Conservation (phyloP, 1,284 basidiomycete genomes). For the Pseudozyma sp. region DNA sequence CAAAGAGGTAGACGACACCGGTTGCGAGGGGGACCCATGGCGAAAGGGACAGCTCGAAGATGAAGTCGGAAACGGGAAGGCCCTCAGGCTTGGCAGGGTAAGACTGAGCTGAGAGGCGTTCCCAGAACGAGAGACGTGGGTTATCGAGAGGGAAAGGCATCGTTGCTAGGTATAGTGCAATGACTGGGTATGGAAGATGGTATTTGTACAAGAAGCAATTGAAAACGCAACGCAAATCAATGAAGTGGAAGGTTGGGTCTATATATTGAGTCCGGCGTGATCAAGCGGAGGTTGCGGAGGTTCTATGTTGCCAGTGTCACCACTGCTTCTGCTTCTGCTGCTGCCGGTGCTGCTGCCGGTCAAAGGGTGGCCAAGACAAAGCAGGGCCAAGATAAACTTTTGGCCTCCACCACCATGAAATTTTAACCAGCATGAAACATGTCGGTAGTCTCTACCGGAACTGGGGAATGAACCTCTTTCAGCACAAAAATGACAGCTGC, state of each 20-base stretch:
- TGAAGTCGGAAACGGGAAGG: constrained; percentile 42
- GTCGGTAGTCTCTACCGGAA: background rate
- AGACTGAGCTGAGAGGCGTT: constrained; percentile 36
- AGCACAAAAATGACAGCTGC: background rate
- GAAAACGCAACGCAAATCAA: no score
- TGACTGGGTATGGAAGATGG: background rate
- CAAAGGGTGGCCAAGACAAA: background rate
- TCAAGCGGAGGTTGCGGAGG: no score
- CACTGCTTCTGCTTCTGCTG: no score
- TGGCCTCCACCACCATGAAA: background rate
- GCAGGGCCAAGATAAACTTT: background rate
- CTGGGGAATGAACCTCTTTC: background rate
- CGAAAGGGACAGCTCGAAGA: constrained; percentile 50
- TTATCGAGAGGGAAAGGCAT: constrained; percentile 50
- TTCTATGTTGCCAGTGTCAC: no score
- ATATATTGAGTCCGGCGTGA: no score
- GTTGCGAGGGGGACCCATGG: constrained; percentile 40
- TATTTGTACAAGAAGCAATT: no score
- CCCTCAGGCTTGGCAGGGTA: constrained; percentile 54
- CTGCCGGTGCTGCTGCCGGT: background rate
- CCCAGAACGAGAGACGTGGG: constrained; percentile 36
- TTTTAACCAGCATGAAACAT: background rate
- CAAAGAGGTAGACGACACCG: constrained; percentile 48
- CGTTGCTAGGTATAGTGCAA: background rate
- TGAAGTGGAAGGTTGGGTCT: no score